Conservation (phyloP, 495 filamentous ascomycete species). For the Trichoderma orchidacearum region DNA sequence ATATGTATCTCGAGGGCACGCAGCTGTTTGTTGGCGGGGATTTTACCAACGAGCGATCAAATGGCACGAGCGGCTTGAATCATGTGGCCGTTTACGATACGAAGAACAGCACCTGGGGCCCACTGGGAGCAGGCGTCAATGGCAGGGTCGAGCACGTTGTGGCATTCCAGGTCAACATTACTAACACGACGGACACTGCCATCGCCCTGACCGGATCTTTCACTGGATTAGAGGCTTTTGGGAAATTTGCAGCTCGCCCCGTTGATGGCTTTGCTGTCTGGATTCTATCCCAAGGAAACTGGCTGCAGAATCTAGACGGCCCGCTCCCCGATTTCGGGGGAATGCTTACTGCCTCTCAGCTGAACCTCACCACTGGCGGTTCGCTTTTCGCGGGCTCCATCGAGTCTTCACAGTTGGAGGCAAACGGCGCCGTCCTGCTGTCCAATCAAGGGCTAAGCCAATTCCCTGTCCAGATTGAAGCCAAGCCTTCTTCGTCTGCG, state of each 20-base stretch:
- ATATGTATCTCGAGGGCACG: constrained; percentile 50
- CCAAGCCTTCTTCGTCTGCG: constrained; percentile 17
- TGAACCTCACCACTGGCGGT: constrained; percentile 43
- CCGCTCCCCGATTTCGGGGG: constrained; percentile 54
- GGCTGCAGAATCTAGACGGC: constrained; percentile 69
- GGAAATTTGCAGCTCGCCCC: constrained; percentile 39
- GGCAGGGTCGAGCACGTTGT: constrained; percentile 63
- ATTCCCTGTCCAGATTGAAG: constrained; percentile 50
- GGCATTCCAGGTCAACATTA: constrained; percentile 68
- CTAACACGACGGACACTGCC: constrained; percentile 50
- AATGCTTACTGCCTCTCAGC: constrained; percentile 47
- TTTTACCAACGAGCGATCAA: constrained; percentile 63
- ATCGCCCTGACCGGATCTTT: constrained; percentile 78
- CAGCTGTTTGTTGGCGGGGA: constrained; percentile 71
- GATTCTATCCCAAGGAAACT: constrained; percentile 82
- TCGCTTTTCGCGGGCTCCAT: constrained; percentile 69
- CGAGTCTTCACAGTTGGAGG: constrained; percentile 51
- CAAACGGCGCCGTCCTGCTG: constrained; percentile 56
- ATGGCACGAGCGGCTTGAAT: constrained; percentile 43
- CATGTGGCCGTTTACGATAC: constrained; percentile 68
- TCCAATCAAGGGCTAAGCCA: constrained; percentile 29
- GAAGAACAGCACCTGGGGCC: constrained; percentile 51
- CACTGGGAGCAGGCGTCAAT: constrained; percentile 79
- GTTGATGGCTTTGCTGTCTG: constrained; percentile 76
- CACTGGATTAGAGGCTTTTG: constrained; percentile 51